Evolutionary conservation across 345 rosid genomes (phyloP).

Genomic region (Rhodomyrtus tomentosa): DNA sequence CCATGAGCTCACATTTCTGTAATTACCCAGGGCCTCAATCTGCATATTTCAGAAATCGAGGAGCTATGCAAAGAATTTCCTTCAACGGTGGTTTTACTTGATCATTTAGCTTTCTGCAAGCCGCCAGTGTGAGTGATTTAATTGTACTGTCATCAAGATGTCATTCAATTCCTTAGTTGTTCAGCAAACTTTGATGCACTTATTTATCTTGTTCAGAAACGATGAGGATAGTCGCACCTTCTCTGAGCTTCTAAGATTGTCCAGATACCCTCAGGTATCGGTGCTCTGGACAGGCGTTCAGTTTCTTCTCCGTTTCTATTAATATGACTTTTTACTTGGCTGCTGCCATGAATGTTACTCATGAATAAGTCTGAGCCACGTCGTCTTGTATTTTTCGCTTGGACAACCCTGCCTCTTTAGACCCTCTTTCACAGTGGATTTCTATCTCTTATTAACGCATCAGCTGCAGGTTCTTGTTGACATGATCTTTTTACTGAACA

Average conservation of each 20-base stretch:
- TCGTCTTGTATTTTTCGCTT: background rate
- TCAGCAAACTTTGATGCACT: background rate
- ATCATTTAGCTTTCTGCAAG: slow-evolving; percentile 90
- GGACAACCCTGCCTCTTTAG: background rate
- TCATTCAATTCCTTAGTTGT: background rate
- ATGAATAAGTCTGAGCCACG: background rate
- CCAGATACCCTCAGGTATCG: slow-evolving; percentile 69
- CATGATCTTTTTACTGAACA: slow-evolving; percentile 8
- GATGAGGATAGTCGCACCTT: slow-evolving; percentile 49
- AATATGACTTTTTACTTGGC: background rate
- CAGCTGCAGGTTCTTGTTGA: background rate
- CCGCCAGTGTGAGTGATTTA: slow-evolving; percentile 47
- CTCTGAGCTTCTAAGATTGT: slow-evolving; percentile 60
- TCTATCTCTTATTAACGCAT: background rate
- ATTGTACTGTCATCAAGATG: background rate
- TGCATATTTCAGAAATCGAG: slow-evolving; percentile 69
- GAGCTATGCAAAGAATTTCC: slow-evolving; percentile 75
- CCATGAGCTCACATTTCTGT: background rate
- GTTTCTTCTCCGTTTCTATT: background rate
- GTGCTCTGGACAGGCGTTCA: background rate
- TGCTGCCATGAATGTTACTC: background rate
- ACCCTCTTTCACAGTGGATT: background rate
- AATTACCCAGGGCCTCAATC: slow-evolving; percentile 59
- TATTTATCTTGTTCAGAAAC: slow-evolving; percentile 34
- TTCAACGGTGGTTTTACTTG: slow-evolving; percentile 58